Evolutionary conservation across 108 stramenopile species (phyloP).

Genomic region (Schizochytrium sp.): DNA sequence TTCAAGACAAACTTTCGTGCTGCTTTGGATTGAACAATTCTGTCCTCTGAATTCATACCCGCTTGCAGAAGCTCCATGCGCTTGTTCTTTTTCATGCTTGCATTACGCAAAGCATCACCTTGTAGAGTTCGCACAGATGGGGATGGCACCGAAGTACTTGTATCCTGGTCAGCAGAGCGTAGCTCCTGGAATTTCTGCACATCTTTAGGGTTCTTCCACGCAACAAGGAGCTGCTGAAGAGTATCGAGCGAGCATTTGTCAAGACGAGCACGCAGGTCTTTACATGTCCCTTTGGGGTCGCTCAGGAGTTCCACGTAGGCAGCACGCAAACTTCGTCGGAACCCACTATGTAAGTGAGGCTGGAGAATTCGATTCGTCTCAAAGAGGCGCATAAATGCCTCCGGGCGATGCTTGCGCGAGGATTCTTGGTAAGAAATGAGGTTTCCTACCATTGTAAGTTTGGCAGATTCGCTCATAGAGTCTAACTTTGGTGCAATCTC

Average conservation of each 20-base stretch:
- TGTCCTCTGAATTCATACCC: not conserved
- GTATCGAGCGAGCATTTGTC: conserved; percentile 20
- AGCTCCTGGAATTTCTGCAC: not conserved
- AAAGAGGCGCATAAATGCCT: conserved; percentile 19
- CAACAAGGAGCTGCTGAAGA: not conserved
- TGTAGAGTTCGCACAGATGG: not conserved
- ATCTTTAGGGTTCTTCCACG: not conserved
- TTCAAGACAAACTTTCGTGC: not conserved
- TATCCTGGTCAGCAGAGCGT: not conserved
- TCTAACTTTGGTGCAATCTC: not conserved
- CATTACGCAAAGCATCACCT: not conserved
- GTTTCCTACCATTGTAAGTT: not conserved
- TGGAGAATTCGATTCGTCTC: conserved; percentile 1
- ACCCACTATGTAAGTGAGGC: not conserved
- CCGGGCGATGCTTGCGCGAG: not conserved
- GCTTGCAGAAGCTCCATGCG: conserved; percentile 37
- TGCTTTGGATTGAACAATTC: not conserved
- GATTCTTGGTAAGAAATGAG: conserved; percentile 4
- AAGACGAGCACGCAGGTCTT: not conserved
- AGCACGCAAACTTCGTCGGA: conserved; percentile 3
- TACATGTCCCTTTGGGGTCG: not conserved
- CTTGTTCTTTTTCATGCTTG: conserved; percentile 25
- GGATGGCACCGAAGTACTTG: not conserved
- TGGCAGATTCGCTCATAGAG: not conserved
- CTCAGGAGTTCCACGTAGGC: conserved; percentile 16